Conservation (phyloP, 441 rosid genomes). For the Populus tomentosa region DNA sequence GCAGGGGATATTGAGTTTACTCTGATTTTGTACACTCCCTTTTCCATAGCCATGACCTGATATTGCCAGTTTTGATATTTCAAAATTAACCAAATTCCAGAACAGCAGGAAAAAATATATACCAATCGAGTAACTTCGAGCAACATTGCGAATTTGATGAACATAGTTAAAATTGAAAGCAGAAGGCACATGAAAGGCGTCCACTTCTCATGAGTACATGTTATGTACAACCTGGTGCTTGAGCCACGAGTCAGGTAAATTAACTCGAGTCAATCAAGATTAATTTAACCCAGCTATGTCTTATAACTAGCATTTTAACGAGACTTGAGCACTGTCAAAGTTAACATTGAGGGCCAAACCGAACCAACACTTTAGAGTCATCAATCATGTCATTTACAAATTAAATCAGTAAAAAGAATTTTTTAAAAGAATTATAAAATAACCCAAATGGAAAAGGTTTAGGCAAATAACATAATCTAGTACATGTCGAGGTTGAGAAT, state of each 20-base stretch:
- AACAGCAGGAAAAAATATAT: background rate
- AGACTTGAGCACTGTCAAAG: background rate
- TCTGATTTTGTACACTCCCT: slow-evolving; percentile 60
- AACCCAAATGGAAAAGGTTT: too few species aligned
- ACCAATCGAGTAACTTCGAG: background rate
- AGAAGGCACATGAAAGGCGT: background rate
- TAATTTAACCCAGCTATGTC: too few species aligned
- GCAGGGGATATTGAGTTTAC: slow-evolving; percentile 80
- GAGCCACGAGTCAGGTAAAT: fast-evolving
- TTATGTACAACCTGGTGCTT: background rate
- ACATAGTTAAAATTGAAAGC: background rate
- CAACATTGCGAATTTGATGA: background rate
- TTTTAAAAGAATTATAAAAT: too few species aligned
- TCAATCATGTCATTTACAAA: background rate
- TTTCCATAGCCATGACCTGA: slow-evolving; percentile 69
- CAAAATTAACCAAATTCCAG: background rate
- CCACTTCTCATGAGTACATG: background rate
- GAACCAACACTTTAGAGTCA: background rate
- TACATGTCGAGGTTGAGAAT: too few species aligned
- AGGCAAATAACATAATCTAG: too few species aligned
- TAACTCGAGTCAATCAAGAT: too few species aligned
- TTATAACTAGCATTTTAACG: background rate
- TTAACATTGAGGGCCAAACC: background rate
- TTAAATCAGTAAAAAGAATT: background rate
- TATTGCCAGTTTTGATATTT: background rate